A percentile compares a stretch with the other conserved stretches of the same genome.
These are phyloP conservation scores for Cetradonia linearis DNA, from an alignment of 495 filamentous ascomycete species.

Conservation along the genomic window DNA sequence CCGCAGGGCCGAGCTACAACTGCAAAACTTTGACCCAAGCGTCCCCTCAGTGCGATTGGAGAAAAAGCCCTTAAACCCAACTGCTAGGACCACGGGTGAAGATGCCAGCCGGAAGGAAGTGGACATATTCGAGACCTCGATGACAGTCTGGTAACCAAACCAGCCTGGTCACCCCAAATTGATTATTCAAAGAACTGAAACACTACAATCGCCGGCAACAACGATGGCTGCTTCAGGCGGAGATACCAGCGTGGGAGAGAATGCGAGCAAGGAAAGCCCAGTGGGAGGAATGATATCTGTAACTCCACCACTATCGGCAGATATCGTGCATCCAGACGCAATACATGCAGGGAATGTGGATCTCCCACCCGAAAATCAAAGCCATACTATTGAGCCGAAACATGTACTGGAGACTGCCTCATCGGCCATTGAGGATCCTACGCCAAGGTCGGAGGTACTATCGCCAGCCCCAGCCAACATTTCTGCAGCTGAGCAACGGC, in stretches of 20 bases:
- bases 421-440: conserved; percentile 1
- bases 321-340: background rate
- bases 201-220: background rate
- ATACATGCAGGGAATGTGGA: background rate
- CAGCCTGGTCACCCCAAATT: background rate
- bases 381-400: background rate
- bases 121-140: conserved; percentile 16
- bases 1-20: background rate
- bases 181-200: background rate
- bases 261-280: background rate
- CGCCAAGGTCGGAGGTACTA: conserved; percentile 1
- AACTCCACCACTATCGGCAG: background rate
- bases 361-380: background rate
- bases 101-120: conserved; percentile 11
- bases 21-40: background rate
- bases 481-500: background rate
- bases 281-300: background rate
- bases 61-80: background rate
- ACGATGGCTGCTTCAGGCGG: conserved; percentile 6
- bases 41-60: background rate
- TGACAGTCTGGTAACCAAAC: conserved; percentile 7
- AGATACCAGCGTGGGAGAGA: background rate
- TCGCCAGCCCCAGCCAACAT: conserved; percentile 1
- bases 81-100: background rate
- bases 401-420: background rate